Base-by-base conservation (phyloP, 352 stramenopile species). In the Phytophthora aleatoria region DNA sequence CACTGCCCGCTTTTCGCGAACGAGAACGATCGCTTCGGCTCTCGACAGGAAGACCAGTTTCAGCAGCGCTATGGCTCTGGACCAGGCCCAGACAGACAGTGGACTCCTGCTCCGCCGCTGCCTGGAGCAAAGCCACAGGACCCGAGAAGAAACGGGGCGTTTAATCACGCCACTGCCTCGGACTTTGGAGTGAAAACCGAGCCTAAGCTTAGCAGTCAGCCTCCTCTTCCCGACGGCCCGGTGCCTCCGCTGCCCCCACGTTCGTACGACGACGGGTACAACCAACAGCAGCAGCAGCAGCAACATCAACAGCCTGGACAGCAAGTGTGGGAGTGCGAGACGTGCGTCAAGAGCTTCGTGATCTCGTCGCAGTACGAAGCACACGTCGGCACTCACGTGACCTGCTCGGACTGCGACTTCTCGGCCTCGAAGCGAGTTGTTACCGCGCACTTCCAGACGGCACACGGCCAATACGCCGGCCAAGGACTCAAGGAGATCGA, bases 401-500 rank as follows among this genome's bases (percentile, higher is more conserved):
- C 57, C 7, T 95, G 86, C 59, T 73, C 81, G 5, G 70, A 79
- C 51, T 95, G 86, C 45, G 78, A 89, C 16, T 95, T 93, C 35
- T 69, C 72, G 8, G 84, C 81, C 4, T 90, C 77, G 20, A 93
- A 93, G 72, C 83, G 83, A 15, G 83, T 93, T n/a, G 86, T 95
- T 9, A 73, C 65, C 2, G 78, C 71, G 5, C 86, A 95, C 54
- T 84, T 78, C 50, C 77, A 92, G 67, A 91, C 78, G 0, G 71
- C 66, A 0, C 86, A 95, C 57, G 85, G 86, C 9, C 79, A 91
- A 42, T 93, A 83, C 48, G 70, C 62, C 12, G 86, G 86, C 2
- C 61, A 89, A 41, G 86, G 86, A 8, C 69, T 93, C 9, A 93
- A 95, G 55, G 83, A 92, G 38, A 90, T 95, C 30, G 86, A 92